These are phyloP conservation scores for Pisolithus microcarpus DNA, from an alignment of 768 basidiomycete species.

Conservation along the genomic window DNA sequence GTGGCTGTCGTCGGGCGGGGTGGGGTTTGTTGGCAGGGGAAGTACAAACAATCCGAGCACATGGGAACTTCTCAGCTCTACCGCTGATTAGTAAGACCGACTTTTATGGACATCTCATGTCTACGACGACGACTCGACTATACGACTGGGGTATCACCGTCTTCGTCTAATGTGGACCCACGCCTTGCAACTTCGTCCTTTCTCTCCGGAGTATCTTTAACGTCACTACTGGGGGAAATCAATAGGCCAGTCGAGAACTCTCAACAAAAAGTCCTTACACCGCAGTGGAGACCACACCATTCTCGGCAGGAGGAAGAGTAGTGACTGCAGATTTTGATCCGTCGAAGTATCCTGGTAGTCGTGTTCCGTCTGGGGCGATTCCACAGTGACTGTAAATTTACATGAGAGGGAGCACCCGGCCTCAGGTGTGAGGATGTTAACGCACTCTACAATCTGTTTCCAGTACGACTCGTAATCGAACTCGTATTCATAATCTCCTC, in stretches of 20 bases:
- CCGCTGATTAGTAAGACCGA: conserved; percentile 1
- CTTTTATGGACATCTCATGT: too few relatives aligned
- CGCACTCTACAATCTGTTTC: conserved; percentile 67
- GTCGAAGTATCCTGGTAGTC: conserved; percentile 29
- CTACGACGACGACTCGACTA: too few relatives aligned
- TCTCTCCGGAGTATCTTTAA: neutral
- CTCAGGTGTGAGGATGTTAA: conserved; percentile 2
- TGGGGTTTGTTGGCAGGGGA: conserved; percentile 1
- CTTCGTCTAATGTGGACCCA: neutral
- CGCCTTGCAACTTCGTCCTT: neutral
- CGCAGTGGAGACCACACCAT: neutral
- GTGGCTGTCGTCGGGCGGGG: conserved; percentile 13
- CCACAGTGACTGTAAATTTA: conserved; percentile 41
- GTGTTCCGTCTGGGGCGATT: conserved; percentile 49
- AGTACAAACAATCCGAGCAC: conserved; percentile 3
- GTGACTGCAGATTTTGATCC: conserved; percentile 7
- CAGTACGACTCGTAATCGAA: conserved; percentile 74
- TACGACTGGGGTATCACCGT: neutral
- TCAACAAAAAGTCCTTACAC: neutral
- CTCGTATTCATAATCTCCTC: conserved; percentile 65
- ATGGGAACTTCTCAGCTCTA: neutral
- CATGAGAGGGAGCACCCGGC: neutral
- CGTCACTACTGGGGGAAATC: neutral
- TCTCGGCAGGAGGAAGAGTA: neutral
- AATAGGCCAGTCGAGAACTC: neutral